Percentiles rank a stretch among this genome's conserved stretches.
These are phyloP conservation scores for Vicia villosa DNA, from an alignment of 306 rosid genomes.

Conservation along the genomic window DNA sequence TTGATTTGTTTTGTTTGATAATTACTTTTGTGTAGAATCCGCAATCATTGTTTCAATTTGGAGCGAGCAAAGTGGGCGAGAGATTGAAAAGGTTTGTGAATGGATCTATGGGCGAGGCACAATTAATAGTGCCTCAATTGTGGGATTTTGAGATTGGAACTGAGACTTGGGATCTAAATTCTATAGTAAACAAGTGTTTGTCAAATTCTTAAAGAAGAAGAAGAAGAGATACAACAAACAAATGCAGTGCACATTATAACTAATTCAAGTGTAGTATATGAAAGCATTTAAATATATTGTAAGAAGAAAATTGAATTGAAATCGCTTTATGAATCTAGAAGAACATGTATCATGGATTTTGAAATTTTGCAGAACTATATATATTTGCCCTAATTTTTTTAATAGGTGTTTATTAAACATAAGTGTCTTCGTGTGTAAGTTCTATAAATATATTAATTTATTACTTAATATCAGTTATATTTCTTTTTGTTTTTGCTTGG, in stretches of 20 bases:
- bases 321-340: neutral
- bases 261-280: neutral
- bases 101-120: conserved; percentile 53
- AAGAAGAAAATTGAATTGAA: too few relatives aligned
- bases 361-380: too few relatives aligned
- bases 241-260: neutral
- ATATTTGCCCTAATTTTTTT: too few relatives aligned
- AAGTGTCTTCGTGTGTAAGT: too few relatives aligned
- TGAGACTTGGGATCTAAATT: neutral
- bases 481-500: too few relatives aligned
- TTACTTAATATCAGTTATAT: too few relatives aligned
- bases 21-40: too few relatives aligned
- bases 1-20: neutral
- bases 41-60: conserved; percentile 43
- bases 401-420: too few relatives aligned
- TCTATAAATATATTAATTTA: too few relatives aligned
- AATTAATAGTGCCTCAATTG: conserved; percentile 32
- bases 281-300: too few relatives aligned
- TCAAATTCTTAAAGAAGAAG: neutral
- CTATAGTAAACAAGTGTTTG: neutral
- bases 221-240: neutral
- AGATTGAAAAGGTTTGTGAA: conserved; percentile 52
- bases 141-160: too few relatives aligned
- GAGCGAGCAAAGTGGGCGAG: conserved; percentile 53
- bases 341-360: too few relatives aligned